phyloP scores from a whole-genome alignment of 495 filamentous ascomycete species.

The Pyrenula aspistea region DNA sequence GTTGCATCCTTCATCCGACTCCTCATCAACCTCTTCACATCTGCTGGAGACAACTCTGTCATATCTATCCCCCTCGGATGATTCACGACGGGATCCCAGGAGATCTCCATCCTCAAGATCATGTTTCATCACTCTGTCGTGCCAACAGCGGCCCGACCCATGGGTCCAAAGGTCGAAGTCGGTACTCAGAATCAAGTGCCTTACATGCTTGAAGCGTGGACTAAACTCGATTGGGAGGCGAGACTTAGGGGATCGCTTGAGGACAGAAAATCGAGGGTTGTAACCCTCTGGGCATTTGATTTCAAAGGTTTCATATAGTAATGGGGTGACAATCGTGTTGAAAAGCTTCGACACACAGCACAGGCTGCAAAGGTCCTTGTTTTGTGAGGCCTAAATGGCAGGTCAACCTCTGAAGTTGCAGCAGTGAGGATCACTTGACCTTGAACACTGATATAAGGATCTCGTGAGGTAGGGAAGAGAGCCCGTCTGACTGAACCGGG shows the following conservation, averaged over 20 bases:
- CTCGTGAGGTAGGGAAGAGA: background rate
- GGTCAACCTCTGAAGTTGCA: background rate
- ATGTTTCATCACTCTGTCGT: background rate
- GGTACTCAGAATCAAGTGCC: no score
- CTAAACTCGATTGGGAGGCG: background rate
- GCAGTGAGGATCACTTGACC: no score
- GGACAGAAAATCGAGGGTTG: background rate
- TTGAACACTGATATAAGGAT: no score
- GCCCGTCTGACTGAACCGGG: background rate
- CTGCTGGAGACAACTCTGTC: no score
- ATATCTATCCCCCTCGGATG: no score
- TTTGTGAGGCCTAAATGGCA: background rate
- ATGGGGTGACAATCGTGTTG: background rate
- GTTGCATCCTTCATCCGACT: no score
- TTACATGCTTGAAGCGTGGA: no score
- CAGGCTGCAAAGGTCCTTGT: background rate
- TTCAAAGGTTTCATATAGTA: background rate
- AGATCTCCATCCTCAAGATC: background rate
- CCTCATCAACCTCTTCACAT: no score
- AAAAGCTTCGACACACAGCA: background rate
- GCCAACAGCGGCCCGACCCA: background rate
- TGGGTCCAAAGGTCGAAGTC: no score
- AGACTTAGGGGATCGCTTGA: background rate
- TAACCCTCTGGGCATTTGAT: background rate
- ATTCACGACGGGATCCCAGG: no score